These are phyloP conservation scores for Venturia oleaginea DNA, from an alignment of 2,329 filamentous ascomycete species.

Conservation along the genomic window DNA sequence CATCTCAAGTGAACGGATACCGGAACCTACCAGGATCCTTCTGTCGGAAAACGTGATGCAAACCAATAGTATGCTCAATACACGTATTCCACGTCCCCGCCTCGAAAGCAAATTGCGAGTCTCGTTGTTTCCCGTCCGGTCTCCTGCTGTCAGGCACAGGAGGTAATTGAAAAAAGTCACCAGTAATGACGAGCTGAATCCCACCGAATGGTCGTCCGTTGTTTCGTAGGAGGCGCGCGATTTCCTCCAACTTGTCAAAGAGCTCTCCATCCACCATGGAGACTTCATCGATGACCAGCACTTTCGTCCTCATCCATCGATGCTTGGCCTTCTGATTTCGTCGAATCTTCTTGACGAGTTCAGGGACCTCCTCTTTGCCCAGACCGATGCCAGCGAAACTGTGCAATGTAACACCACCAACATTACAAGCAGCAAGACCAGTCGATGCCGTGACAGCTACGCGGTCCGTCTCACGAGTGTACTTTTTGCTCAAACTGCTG, in stretches of 20 bases:
- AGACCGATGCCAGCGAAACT: slow-evolving; percentile 94
- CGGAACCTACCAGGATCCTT: slow-evolving; percentile 57
- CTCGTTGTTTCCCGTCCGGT: slow-evolving; percentile 18
- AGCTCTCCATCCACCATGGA: slow-evolving; percentile 98
- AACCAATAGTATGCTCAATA: slow-evolving; percentile 88
- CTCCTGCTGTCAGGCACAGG: slow-evolving; percentile 75
- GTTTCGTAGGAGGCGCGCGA: slow-evolving; percentile 77
- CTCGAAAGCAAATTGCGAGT: slow-evolving; percentile 86
- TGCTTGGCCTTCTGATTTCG: slow-evolving; percentile 79
- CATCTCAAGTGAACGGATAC: background rate
- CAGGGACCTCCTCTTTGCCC: slow-evolving; percentile 75
- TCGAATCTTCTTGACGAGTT: slow-evolving; percentile 83
- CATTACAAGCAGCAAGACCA: slow-evolving; percentile 90
- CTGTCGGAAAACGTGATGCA: slow-evolving; percentile 95
- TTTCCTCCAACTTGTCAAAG: slow-evolving; percentile 89
- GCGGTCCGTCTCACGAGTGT: slow-evolving; percentile 65
- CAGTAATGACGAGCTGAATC: slow-evolving; percentile 90
- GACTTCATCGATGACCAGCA: slow-evolving; percentile 86
- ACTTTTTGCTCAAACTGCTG: slow-evolving; percentile 65
- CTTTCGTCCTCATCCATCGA: slow-evolving; percentile 80
- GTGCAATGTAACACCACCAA: slow-evolving; percentile 90
- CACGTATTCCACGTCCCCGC: slow-evolving; percentile 84
- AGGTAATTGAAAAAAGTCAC: slow-evolving; percentile 95
- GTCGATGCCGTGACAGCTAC: slow-evolving; percentile 94
- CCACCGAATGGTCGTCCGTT: slow-evolving; percentile 91